Evolutionary conservation across 106 monocot genomes (phyloP), one percentile per base, ranked within the genome.

Genomic region (Narthecium ossifragum): DNA sequence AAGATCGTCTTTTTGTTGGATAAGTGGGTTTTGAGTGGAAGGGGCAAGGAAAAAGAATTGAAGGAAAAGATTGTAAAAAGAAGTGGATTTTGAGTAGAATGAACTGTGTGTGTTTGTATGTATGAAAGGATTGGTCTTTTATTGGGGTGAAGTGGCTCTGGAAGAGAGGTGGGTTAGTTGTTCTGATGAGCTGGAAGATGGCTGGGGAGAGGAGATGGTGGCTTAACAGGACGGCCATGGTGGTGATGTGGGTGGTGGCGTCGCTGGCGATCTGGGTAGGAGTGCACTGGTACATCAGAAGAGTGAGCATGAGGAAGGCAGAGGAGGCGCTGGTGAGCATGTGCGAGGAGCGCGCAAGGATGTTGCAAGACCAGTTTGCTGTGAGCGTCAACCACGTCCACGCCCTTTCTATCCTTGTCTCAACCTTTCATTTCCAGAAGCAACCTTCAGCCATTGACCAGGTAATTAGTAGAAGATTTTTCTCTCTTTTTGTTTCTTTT

Each of bases 341-440:
- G 93, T 93, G 93, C 23, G 93, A 93, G 46, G 88, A 93, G 65
- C 58, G 93, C n/a, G 81, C 88, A 3, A 75, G 88, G 54, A 88
- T 93, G 93, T 66, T 93, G 32, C 88, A 93, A 68, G 93, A 93
- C 59, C 93, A 88, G 88, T 88, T 93, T 33, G 79, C 82, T n/a
- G 88, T 93, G 17, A 85, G 81, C 38, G 88, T 93, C 51, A 88
- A 88, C 55, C 93, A 93, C 63, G 85, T 88, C 22, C 93, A 93
- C 49, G 93, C 88, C 17, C 85, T 93, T 26, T 85, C 88, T 28
- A 85, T 93, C 45, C 76, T 93, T 22, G 69, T 93, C 32, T 85
- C 93, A 31, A 93, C 93, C 33, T 93, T 93, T 41, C 81, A 93
- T 37, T 85, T 76, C 73, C 79, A 82, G 55, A 93, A 88, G 62